Evolutionary conservation across 345 rosid genomes (phyloP), one percentile per base, ranked within the genome.

Genomic region (Pseudoturritis turrita): DNA sequence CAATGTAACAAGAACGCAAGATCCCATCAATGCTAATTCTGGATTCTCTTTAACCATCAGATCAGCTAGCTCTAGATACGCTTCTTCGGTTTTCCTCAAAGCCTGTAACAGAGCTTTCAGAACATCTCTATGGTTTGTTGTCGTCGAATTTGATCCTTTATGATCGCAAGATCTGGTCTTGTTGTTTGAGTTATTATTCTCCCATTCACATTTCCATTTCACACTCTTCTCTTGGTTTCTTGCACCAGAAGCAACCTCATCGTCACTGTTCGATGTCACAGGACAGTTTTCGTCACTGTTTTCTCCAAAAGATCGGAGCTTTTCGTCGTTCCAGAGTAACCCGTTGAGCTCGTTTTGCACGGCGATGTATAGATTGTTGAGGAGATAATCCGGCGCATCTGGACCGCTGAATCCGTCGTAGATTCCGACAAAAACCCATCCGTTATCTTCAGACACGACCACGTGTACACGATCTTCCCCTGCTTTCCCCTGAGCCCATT

Each of bases 401-500:
- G 96, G 96, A 52, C 97, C 98, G 45, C 83, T 89, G 57, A 94
- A 94, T 5, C 98, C 98, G 51, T 94, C 98, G 57, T 94, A 94
- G 65, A 94, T 91, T 66, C 98, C 98, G 18, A 88, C 91, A 44
- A 94, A 91, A 44, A 89, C 85, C 98, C 97, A 94, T 1, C 84
- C 93, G 33, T 84, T 75, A 47, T 89, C 95, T 62, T 91, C 98
- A 1, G 98, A 94, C 10, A 94, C 81, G 11, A 89, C 96, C 9
- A 94, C 83, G 64, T 94, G 98, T 28, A 88, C 89, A 29, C 93
- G 86, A 81, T 94, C 98, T 77, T 94, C 98, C 2, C 98, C 98
- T 5, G 98, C 98, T 79, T 86, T 94, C 36, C 97, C 98, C 37
- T 91, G 97, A 14, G 97, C 98, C 98, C 98, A 94, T 41, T 91